These are phyloP conservation scores for Penicillium waksmanii DNA, from an alignment of 495 filamentous ascomycete genomes.

Conservation along the genomic window DNA sequence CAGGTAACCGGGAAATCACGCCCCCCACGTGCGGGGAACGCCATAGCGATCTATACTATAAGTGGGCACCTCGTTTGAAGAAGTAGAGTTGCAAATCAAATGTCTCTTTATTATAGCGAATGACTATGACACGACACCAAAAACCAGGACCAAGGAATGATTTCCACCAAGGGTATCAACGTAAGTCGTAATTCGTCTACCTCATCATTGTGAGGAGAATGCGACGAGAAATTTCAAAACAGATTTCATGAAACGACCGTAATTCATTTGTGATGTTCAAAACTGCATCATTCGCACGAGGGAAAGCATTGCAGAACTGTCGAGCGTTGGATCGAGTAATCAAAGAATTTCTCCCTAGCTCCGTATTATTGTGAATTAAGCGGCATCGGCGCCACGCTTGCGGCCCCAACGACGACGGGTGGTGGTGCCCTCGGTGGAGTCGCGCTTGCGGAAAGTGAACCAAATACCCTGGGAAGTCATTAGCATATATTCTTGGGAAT, in stretches of 20 bases:
- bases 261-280: neutral
- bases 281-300: conserved; percentile 42
- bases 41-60: no score
- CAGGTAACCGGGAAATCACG: no score
- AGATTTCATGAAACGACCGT: conserved; percentile 16
- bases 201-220: conserved; percentile 23
- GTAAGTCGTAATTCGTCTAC: conserved; percentile 32
- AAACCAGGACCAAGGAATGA: conserved; percentile 17
- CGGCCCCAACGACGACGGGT: conserved; percentile 8
- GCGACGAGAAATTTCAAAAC: conserved; percentile 18
- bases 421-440: conserved; percentile 1
- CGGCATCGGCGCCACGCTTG: conserved; percentile 3
- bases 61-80: no score
- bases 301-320: conserved; percentile 32
- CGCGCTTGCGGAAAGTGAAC: conserved; percentile 45
- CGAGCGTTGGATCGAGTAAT: neutral
- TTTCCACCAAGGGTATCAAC: conserved; percentile 35
- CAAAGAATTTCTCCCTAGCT: neutral
- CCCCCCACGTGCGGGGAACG: no score
- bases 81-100: neutral
- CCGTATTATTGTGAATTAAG: conserved; percentile 5
- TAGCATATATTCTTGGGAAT: neutral
- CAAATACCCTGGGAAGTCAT: conserved; percentile 38
- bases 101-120: conserved; percentile 11
- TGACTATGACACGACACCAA: conserved; percentile 17